phyloP scores from a whole-genome alignment of 768 basidiomycete species.

The Kwoniella newhampshirensis region DNA sequence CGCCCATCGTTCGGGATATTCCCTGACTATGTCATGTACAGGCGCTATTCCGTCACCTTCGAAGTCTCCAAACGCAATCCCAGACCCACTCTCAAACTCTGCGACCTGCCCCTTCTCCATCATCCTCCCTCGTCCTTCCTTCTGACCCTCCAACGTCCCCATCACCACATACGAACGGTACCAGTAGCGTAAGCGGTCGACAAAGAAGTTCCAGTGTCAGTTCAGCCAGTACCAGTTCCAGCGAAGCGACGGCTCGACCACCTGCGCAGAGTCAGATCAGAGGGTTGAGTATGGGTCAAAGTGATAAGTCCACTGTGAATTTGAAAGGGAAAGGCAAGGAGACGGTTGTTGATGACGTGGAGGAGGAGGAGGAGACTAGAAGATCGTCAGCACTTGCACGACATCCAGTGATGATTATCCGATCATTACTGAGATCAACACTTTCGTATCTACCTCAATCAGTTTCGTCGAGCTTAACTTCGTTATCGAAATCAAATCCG shows the following conservation, averaged over 20 bases:
- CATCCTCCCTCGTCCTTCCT: conserved; percentile 26
- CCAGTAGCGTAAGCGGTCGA: not conserved
- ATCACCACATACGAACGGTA: not conserved
- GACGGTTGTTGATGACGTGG: not conserved
- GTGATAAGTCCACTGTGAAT: not conserved
- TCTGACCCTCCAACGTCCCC: conserved; percentile 3
- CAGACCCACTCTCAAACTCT: conserved; percentile 11
- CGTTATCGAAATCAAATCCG: not conserved
- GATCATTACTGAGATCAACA: not conserved
- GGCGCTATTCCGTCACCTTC: conserved; percentile 38
- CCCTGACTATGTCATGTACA: conserved; percentile 6
- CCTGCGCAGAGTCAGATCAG: not conserved
- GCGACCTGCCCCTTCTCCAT: conserved; percentile 27
- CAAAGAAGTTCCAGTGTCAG: not conserved
- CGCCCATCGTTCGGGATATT: no score
- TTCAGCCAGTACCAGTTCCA: conserved; percentile 25
- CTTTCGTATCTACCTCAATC: conserved; percentile 5
- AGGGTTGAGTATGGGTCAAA: not conserved
- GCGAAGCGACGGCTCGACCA: conserved; percentile 38
- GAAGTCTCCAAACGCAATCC: conserved; percentile 19
- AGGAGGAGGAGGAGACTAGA: not conserved
- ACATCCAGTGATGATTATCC: not conserved
- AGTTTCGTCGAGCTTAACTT: not conserved
- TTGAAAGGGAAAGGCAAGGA: conserved; percentile 11
- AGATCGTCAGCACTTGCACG: no score